Evolutionary conservation across 2,329 filamentous ascomycete species (phyloP).

Genomic region (Pyrenochaeta sp.): DNA sequence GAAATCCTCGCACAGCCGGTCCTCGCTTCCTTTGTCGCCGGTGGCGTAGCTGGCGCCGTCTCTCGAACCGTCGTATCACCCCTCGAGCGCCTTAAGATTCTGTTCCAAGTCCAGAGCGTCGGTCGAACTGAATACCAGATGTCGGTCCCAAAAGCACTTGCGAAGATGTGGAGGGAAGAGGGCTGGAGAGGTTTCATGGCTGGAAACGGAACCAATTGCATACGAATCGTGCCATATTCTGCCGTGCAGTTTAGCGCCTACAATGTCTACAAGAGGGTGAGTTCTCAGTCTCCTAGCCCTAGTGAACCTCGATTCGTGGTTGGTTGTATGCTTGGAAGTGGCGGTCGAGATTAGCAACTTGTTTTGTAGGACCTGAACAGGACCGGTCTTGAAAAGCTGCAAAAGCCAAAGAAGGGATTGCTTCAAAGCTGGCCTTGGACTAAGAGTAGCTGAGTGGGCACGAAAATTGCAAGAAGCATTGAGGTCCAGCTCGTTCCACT

Average conservation of each 20-base stretch:
- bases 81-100: slow-evolving; percentile 92
- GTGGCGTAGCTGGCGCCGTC: slow-evolving; percentile 94
- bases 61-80: slow-evolving; percentile 97
- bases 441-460: too few relatives aligned
- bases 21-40: slow-evolving; percentile 89
- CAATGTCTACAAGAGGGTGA: slow-evolving; percentile 93
- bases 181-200: slow-evolving; percentile 98
- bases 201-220: slow-evolving; percentile 97
- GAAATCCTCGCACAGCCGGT: slow-evolving; percentile 77
- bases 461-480: too few relatives aligned
- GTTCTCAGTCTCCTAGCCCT: slow-evolving; percentile 39
- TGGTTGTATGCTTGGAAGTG: neutral
- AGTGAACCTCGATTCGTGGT: neutral
- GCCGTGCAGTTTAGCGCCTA: slow-evolving; percentile 98
- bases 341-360: neutral
- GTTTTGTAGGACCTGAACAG: neutral
- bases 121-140: slow-evolving; percentile 93
- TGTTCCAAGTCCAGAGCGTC: slow-evolving; percentile 94
- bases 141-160: slow-evolving; percentile 85
- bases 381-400: too few relatives aligned
- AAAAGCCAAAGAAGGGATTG: too few relatives aligned
- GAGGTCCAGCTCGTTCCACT: slow-evolving; percentile 9
- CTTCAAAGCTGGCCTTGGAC: too few relatives aligned
- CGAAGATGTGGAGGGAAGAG: slow-evolving; percentile 97
- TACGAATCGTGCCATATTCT: slow-evolving; percentile 97